These are phyloP conservation scores for Microbotryum scabiosae DNA, from an alignment of 1,284 basidiomycete genomes.

Conservation along the genomic window DNA sequence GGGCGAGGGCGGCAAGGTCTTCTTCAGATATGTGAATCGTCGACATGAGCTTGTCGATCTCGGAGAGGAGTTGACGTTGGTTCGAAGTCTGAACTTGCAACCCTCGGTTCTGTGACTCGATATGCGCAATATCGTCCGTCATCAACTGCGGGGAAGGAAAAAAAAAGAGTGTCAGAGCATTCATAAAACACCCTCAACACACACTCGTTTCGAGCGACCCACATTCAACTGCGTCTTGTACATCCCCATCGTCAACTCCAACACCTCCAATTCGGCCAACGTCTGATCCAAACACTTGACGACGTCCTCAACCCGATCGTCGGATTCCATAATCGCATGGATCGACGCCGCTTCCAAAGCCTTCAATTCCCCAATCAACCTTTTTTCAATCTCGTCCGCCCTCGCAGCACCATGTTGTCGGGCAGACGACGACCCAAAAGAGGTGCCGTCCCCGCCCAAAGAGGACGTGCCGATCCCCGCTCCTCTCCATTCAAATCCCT, in stretches of 20 bases:
- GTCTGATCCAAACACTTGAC: conserved; percentile 52
- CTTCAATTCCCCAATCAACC: conserved; percentile 74
- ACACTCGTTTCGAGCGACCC: conserved; percentile 34
- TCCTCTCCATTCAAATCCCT: conserved; percentile 87
- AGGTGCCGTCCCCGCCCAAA: conserved; percentile 44
- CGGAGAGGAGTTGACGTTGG: conserved; percentile 69
- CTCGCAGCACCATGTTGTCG: conserved; percentile 50
- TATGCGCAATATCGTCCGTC: conserved; percentile 86
- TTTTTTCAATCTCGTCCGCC: conserved; percentile 76
- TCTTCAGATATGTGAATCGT: conserved; percentile 83
- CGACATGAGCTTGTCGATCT: conserved; percentile 77
- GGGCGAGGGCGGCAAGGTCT: conserved; percentile 65
- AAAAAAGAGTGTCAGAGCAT: not conserved
- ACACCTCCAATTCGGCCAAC: conserved; percentile 36
- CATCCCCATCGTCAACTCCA: conserved; percentile 57
- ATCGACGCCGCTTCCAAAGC: conserved; percentile 93
- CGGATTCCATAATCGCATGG: conserved; percentile 91
- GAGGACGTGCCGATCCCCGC: conserved; percentile 39
- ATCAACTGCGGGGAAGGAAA: conserved; percentile 55
- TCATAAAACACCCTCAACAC: not conserved
- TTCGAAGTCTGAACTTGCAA: conserved; percentile 97
- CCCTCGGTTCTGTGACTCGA: conserved; percentile 93
- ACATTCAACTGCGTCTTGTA: conserved; percentile 93
- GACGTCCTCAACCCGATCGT: conserved; percentile 71
- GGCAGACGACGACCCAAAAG: conserved; percentile 22